phyloP scores from a whole-genome alignment of 805 yeast species.

The Grigorovia yakushimaensis region DNA sequence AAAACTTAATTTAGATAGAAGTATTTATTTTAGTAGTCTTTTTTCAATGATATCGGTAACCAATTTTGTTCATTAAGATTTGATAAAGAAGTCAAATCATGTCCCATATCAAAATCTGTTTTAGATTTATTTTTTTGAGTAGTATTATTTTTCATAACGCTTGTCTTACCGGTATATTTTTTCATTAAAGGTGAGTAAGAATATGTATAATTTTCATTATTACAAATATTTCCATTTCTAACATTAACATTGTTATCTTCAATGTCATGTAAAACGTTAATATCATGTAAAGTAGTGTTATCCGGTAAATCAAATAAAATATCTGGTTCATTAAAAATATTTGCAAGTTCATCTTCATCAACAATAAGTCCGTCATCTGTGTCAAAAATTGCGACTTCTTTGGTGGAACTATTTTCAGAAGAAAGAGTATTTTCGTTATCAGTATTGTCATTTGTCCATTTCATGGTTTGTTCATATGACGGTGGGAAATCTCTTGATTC shows the following conservation, averaged over 20 bases:
- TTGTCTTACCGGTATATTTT: background rate
- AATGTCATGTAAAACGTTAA: background rate
- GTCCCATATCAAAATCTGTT: background rate
- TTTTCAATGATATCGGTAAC: conserved; percentile 17
- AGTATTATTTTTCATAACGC: background rate
- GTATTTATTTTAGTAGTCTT: background rate
- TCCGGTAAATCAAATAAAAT: too few species aligned
- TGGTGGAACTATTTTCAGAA: background rate
- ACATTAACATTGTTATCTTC: background rate
- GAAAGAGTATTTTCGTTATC: background rate
- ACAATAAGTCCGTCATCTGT: too few species aligned
- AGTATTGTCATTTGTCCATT: background rate
- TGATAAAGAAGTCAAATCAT: conserved; percentile 29
- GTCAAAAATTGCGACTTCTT: too few species aligned
- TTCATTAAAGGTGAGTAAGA: background rate
- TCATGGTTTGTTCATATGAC: conserved; percentile 1
- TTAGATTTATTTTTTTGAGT: background rate
- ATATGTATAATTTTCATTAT: background rate
- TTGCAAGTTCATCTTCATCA: background rate
- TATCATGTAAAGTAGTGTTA: too few species aligned
- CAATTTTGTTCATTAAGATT: conserved; percentile 16
- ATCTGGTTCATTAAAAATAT: too few species aligned
- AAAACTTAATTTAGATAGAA: background rate
- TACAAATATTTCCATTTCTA: background rate
- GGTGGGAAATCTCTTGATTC: conserved; percentile 1